phyloP scores from a whole-genome alignment of 2,329 filamentous ascomycete species.

The Talaromyces verruculosus region DNA sequence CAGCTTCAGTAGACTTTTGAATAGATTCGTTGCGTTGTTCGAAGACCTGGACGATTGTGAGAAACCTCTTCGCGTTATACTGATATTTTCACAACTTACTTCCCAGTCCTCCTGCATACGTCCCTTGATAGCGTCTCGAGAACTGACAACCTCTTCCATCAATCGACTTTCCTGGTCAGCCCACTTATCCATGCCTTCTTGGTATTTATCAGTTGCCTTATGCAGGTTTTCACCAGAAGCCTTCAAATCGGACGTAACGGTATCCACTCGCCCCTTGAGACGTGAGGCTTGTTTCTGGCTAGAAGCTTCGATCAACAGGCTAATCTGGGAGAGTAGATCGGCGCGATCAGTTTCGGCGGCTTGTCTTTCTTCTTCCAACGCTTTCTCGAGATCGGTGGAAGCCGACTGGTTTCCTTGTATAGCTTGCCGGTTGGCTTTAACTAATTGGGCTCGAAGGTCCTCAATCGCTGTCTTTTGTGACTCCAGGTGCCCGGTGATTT shows the following conservation, averaged over 20 bases:
- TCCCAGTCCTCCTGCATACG: constrained; percentile 86
- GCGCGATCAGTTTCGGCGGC: constrained; percentile 72
- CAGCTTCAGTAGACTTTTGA: constrained; percentile 76
- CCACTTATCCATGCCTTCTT: constrained; percentile 73
- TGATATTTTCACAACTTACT: constrained; percentile 48
- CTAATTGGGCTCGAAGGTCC: constrained; percentile 68
- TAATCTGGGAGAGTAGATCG: constrained; percentile 72
- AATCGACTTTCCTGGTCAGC: constrained; percentile 66
- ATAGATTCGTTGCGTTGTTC: constrained; percentile 81
- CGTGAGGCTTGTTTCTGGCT: constrained; percentile 72
- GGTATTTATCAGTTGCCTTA: constrained; percentile 64
- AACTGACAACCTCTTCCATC: constrained; percentile 68
- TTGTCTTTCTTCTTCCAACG: constrained; percentile 73
- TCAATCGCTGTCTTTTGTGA: constrained; percentile 76
- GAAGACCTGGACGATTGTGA: constrained; percentile 55
- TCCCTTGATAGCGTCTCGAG: constrained; percentile 73
- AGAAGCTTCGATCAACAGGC: constrained; percentile 71
- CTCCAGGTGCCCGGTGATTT: constrained; percentile 70
- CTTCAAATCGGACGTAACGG: constrained; percentile 64
- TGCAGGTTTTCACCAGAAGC: constrained; percentile 66
- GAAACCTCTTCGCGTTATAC: constrained; percentile 19
- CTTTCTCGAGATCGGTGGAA: constrained; percentile 65
- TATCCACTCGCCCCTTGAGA: constrained; percentile 62
- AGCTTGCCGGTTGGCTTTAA: constrained; percentile 66
- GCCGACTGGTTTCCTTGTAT: constrained; percentile 67